These are phyloP conservation scores for Ilyonectria sp. DNA, from an alignment of 2,329 filamentous ascomycete genomes.

Conservation along the genomic window DNA sequence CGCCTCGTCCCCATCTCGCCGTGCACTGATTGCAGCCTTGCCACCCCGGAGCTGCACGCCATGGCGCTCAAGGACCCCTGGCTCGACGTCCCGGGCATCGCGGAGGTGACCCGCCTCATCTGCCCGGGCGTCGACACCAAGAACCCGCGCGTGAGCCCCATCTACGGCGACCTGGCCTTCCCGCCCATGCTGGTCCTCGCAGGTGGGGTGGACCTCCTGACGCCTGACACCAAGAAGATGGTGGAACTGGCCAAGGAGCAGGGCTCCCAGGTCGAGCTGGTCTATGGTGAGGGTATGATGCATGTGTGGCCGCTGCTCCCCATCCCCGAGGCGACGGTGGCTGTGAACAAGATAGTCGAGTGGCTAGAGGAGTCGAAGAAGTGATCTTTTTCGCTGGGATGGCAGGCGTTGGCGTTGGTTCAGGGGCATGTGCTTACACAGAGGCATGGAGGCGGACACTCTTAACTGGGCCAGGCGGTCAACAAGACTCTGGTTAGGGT, in stretches of 20 bases:
- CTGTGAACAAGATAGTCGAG: slow-evolving; percentile 46
- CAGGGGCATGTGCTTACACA: not conserved
- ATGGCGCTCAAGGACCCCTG: slow-evolving; percentile 47
- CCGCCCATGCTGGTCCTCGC: slow-evolving; percentile 51
- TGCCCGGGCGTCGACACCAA: slow-evolving; percentile 46
- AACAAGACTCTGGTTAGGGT: slow-evolving; percentile 9
- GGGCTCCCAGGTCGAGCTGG: slow-evolving; percentile 47
- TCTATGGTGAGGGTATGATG: slow-evolving; percentile 51
- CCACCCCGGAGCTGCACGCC: slow-evolving; percentile 46
- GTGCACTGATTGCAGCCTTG: slow-evolving; percentile 48
- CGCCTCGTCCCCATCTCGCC: slow-evolving; percentile 51
- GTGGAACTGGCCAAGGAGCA: slow-evolving; percentile 45
- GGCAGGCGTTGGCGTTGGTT: slow-evolving; percentile 32
- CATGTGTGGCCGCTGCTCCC: slow-evolving; percentile 53
- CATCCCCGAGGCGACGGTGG: slow-evolving; percentile 47
- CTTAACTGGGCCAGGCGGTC: not conserved
- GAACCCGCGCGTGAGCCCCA: slow-evolving; percentile 48
- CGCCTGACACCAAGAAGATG: slow-evolving; percentile 49
- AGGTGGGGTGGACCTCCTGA: slow-evolving; percentile 48
- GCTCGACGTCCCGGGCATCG: slow-evolving; percentile 48
- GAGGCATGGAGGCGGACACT: slow-evolving; percentile 8
- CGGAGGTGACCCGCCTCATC: slow-evolving; percentile 45
- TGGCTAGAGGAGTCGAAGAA: slow-evolving; percentile 43
- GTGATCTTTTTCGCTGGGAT: slow-evolving; percentile 18
- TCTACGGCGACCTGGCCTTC: slow-evolving; percentile 48